These are phyloP conservation scores for Tolypocladium cylindrosporum DNA, from an alignment of 2,329 filamentous ascomycete genomes.

Conservation along the genomic window DNA sequence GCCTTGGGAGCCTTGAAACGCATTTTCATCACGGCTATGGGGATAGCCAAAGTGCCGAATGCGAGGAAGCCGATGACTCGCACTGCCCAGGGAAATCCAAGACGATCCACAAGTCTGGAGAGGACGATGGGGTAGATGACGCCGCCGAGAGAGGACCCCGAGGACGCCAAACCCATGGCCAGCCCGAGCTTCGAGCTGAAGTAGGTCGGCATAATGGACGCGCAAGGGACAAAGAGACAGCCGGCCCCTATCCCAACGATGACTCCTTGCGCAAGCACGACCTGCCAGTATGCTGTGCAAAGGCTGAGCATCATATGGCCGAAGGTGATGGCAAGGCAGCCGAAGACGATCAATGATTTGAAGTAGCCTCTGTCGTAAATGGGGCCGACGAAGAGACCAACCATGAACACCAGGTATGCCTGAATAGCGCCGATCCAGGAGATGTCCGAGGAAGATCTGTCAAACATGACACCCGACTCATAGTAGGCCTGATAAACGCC, in stretches of 20 bases:
- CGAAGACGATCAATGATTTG: conserved; percentile 26
- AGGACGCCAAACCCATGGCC: conserved; percentile 21
- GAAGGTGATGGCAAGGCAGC: conserved; percentile 31
- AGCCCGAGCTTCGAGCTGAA: conserved; percentile 17
- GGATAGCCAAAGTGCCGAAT: conserved; percentile 23
- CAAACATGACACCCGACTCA: conserved; percentile 17
- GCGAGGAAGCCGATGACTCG: conserved; percentile 18
- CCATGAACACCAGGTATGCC: conserved; percentile 29
- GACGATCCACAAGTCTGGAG: conserved; percentile 5
- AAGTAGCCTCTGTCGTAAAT: conserved; percentile 38
- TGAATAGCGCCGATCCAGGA: conserved; percentile 35
- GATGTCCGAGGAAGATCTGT: conserved; percentile 22
- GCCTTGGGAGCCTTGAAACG: conserved; percentile 20
- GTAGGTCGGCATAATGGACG: conserved; percentile 22
- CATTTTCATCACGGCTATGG: conserved; percentile 25
- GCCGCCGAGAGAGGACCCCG: conserved; percentile 21
- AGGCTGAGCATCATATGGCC: conserved; percentile 34
- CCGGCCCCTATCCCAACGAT: conserved; percentile 34
- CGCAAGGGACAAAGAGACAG: conserved; percentile 25
- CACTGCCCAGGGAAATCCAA: conserved; percentile 20
- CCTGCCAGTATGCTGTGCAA: conserved; percentile 30
- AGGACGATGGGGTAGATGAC: conserved; percentile 23
- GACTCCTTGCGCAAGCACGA: conserved; percentile 33
- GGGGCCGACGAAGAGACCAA: conserved; percentile 25
- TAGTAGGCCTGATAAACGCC: conserved; percentile 49